Evolutionary conservation across 2,329 filamentous ascomycete genomes (phyloP), one percentile per base, ranked within the genome.

Genomic region (Tricladium varicosporioides): DNA sequence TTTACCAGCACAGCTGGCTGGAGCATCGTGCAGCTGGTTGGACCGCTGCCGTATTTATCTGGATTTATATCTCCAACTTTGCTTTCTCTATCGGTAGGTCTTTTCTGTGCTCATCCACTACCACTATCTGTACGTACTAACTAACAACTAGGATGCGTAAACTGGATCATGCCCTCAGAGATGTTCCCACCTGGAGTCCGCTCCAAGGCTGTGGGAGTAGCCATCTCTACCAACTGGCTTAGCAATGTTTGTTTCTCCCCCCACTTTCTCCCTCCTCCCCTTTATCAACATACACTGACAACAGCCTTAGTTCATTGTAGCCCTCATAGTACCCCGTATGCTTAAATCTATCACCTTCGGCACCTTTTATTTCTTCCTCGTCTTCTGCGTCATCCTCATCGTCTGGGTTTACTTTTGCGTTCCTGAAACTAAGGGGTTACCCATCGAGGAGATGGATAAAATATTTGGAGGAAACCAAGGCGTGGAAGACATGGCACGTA

Each of bases 381-480:
- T 75, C 2, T 81, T 82, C 62, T 81, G 78, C 60, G 60, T 78
- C 2, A 64, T 81, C 9, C 47, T 55, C 7, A 22, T 55, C 14
- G 33, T 60, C 27, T 63, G 59, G 57, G 55, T 59, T 2, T 80
- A 71, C 64, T 77, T 79, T 67, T 75, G 76, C 53, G 67, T 80
- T 27, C 78, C 79, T 2, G 78, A 81, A 66, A 77, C 78, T 14
- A 80, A 80, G 62, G 78, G 78, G 51, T 69, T 78, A 18, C 74
- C 73, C 13, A 73, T 81, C 14, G 79, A 81, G 60, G 75, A 73
- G 19, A 78, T 80, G 71, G 78, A 81, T 56, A 71, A 73, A 9
- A 69, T 81, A 15, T 81, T 81, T 57, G 67, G 69, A 42, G 73
- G 73, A 52, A 69, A 70, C 5, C 70, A 70, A 1, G 72, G 72